Evolutionary conservation across 371 early-diverging fungal genomes (phyloP).

Genomic region (Apophysomyces elegans): DNA sequence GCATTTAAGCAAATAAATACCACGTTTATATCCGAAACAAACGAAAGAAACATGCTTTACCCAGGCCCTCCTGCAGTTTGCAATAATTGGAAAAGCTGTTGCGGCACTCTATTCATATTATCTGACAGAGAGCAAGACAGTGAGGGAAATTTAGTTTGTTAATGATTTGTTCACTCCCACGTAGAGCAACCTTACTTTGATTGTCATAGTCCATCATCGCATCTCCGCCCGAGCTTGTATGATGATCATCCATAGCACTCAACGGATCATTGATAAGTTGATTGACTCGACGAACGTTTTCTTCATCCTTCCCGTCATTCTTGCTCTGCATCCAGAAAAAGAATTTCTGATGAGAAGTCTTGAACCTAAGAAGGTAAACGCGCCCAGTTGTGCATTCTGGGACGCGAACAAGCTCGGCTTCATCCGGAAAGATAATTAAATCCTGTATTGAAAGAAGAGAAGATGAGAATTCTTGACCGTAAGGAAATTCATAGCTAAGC

Average conservation of each 20-base stretch:
- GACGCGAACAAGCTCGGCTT: conserved; percentile 74
- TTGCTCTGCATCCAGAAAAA: conserved; percentile 88
- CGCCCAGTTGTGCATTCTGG: conserved; percentile 74
- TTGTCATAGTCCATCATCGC: conserved; percentile 15
- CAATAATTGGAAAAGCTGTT: conserved; percentile 52
- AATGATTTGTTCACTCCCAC: too few species aligned
- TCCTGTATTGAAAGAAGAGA: conserved; percentile 34
- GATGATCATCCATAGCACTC: conserved; percentile 35
- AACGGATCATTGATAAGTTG: conserved; percentile 63
- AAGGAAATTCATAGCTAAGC: conserved; percentile 16
- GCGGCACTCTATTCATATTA: not conserved
- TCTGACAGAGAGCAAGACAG: not conserved
- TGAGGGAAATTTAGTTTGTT: too few species aligned
- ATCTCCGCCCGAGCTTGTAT: conserved; percentile 23
- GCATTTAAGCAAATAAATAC: not conserved
- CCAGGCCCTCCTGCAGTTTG: conserved; percentile 52
- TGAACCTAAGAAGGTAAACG: conserved; percentile 76
- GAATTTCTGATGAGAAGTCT: conserved; percentile 69
- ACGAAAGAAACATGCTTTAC: conserved; percentile 20
- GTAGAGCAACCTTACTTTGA: not conserved
- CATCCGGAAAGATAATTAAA: conserved; percentile 81
- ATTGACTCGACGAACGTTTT: conserved; percentile 56
- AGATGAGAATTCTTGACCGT: not conserved
- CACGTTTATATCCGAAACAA: not conserved
- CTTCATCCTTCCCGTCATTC: conserved; percentile 60